Percentiles rank a stretch among this genome's conserved stretches.
These are phyloP conservation scores for Ascodesmis nigricans DNA, from an alignment of 495 filamentous ascomycete species.

Conservation along the genomic window DNA sequence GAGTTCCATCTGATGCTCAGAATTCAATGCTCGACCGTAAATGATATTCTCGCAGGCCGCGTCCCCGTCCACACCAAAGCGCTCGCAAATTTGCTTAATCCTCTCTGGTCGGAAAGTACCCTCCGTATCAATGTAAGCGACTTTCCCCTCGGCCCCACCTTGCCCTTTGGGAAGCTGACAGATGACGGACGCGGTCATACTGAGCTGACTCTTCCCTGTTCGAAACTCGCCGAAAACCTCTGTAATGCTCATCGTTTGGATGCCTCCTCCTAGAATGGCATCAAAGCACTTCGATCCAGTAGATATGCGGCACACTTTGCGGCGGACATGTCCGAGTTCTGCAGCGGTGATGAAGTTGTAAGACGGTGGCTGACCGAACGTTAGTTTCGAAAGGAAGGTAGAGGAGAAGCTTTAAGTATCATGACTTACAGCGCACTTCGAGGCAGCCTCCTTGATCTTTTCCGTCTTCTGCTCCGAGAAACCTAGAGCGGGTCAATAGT, in stretches of 20 bases:
- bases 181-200: conserved; percentile 47
- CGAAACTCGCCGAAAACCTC: conserved; percentile 59
- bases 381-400: not conserved
- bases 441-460: conserved; percentile 56
- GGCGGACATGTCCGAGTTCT: conserved; percentile 46
- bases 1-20: conserved; percentile 47
- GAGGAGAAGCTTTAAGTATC: not conserved
- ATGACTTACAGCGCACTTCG: conserved; percentile 40
- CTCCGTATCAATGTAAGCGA: conserved; percentile 63
- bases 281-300: conserved; percentile 62
- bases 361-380: conserved; percentile 32
- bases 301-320: conserved; percentile 44
- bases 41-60: conserved; percentile 52
- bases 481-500: conserved; percentile 3
- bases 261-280: conserved; percentile 48
- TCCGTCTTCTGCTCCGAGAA: conserved; percentile 68
- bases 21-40: conserved; percentile 50
- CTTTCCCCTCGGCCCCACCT: conserved; percentile 57
- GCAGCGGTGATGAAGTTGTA: conserved; percentile 58
- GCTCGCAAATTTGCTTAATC: conserved; percentile 46
- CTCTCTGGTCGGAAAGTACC: conserved; percentile 57
- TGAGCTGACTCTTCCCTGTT: conserved; percentile 48
- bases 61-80: conserved; percentile 47
- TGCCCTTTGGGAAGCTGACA: conserved; percentile 37
- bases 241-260: conserved; percentile 62